Conservation (phyloP, 2,329 filamentous ascomycete species). For the Furcasterigmium furcatum region DNA sequence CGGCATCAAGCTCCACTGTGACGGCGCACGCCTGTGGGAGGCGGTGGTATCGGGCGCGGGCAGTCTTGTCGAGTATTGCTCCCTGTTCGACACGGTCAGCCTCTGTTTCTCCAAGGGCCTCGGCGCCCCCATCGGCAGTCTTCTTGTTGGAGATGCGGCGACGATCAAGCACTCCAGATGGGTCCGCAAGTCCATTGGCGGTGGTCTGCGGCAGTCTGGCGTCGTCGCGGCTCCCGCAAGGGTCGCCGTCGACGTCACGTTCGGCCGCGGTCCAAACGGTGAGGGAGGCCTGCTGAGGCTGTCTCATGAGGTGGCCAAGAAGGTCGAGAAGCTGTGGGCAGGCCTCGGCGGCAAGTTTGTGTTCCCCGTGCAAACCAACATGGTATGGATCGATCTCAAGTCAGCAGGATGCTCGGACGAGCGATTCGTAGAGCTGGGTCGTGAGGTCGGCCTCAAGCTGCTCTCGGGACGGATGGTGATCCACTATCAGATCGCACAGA, state of each 20-base stretch:
- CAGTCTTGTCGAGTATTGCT: conserved; percentile 62
- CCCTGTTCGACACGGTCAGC: conserved; percentile 69
- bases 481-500: conserved; percentile 60
- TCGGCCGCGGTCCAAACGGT: conserved; percentile 31
- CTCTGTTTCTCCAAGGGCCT: conserved; percentile 82
- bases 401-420: conserved; percentile 44
- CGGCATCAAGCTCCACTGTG: conserved; percentile 68
- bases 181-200: conserved; percentile 69
- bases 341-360: conserved; percentile 64
- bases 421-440: conserved; percentile 34
- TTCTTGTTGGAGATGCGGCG: conserved; percentile 54
- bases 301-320: conserved; percentile 61
- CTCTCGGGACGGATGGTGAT: conserved; percentile 39
- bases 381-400: conserved; percentile 80
- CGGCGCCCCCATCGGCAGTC: conserved; percentile 75
- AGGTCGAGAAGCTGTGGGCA: conserved; percentile 68
- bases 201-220: conserved; percentile 70
- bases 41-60: conserved; percentile 70
- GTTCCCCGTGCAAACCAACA: conserved; percentile 81
- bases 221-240: conserved; percentile 69
- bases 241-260: conserved; percentile 57
- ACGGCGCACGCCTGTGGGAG: conserved; percentile 81
- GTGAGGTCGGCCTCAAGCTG: conserved; percentile 38
- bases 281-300: conserved; percentile 54
- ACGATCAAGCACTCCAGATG: conserved; percentile 36